Evolutionary conservation across 1,284 basidiomycete species (phyloP).

Genomic region (Salmacisia buchloeana): DNA sequence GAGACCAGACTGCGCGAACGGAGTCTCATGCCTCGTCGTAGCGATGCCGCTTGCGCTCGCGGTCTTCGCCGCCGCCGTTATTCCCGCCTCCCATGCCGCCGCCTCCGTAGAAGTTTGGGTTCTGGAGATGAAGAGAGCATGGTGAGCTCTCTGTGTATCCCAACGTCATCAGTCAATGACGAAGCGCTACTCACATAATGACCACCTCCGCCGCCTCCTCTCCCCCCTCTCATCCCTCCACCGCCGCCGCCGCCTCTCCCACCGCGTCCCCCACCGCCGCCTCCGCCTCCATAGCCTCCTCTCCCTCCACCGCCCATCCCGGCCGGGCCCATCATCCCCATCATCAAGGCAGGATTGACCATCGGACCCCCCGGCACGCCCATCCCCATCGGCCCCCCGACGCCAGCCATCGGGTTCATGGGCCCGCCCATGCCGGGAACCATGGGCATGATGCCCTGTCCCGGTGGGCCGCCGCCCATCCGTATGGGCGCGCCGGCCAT

Average conservation of each 20-base stretch:
- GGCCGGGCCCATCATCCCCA: conserved; percentile 12
- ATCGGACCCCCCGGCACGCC: conserved; percentile 17
- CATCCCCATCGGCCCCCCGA: neutral
- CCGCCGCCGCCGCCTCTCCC: neutral
- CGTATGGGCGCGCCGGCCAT: conserved; percentile 40
- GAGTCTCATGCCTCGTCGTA: conserved; percentile 2
- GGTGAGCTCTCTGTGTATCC: conserved; percentile 8
- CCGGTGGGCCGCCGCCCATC: conserved; percentile 25
- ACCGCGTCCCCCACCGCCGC: conserved; percentile 8
- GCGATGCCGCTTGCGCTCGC: conserved; percentile 5
- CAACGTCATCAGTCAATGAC: neutral
- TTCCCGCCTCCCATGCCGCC: conserved; percentile 12
- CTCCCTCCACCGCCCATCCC: conserved; percentile 12
- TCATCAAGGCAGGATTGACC: conserved; percentile 43
- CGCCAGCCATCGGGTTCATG: conserved; percentile 32
- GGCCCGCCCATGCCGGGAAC: conserved; percentile 55
- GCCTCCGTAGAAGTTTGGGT: conserved; percentile 35
- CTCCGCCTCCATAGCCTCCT: conserved; percentile 17
- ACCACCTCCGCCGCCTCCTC: conserved; percentile 10
- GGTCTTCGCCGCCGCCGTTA: conserved; percentile 7
- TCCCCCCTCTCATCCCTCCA: conserved; percentile 11
- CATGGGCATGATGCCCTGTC: conserved; percentile 19
- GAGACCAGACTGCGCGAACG: too few species aligned
- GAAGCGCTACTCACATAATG: conserved; percentile 17
- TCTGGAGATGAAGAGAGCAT: conserved; percentile 10